Evolutionary conservation across 352 stramenopile species (phyloP).

Genomic region (Globisporangium orthogonon): DNA sequence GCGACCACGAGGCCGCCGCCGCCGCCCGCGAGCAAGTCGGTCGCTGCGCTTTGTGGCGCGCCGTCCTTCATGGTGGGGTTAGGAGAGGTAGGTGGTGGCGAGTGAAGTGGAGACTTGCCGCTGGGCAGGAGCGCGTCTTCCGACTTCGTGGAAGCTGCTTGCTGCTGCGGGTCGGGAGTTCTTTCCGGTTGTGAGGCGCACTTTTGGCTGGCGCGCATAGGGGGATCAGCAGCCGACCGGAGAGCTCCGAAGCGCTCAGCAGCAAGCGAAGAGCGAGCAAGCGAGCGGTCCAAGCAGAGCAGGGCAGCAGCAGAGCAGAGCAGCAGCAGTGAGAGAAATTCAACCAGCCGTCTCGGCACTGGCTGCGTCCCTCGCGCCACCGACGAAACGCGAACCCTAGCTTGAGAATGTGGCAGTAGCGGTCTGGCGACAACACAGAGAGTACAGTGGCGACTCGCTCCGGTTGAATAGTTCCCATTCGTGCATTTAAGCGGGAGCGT

Average conservation of each 20-base stretch:
- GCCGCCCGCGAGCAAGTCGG: constrained; percentile 1
- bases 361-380: constrained; percentile 1
- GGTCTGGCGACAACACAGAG: not conserved
- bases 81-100: not conserved
- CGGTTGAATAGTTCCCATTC: not conserved
- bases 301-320: not conserved
- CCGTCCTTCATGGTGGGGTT: not conserved
- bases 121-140: not conserved
- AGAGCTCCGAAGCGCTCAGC: too few relatives aligned
- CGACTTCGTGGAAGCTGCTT: not conserved
- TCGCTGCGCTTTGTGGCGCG: not conserved
- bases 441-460: constrained; percentile 1
- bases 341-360: constrained; percentile 10
- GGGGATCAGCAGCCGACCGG: not conserved
- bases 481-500: constrained; percentile 2
- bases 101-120: not conserved
- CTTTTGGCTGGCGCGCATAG: constrained; percentile 2
- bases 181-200: not conserved
- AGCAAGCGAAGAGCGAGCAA: not conserved
- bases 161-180: not conserved
- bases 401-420: not conserved
- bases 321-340: constrained; percentile 5
- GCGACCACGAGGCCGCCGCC: constrained; percentile 5
- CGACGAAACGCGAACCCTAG: not conserved
- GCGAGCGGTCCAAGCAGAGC: constrained; percentile 8